A percentile compares a stretch with the other conserved stretches of the same genome.
Evolutionary conservation across 2,329 filamentous ascomycete species (phyloP).

Genomic region (Ophiocordyceps camponoti-rufipedis): DNA sequence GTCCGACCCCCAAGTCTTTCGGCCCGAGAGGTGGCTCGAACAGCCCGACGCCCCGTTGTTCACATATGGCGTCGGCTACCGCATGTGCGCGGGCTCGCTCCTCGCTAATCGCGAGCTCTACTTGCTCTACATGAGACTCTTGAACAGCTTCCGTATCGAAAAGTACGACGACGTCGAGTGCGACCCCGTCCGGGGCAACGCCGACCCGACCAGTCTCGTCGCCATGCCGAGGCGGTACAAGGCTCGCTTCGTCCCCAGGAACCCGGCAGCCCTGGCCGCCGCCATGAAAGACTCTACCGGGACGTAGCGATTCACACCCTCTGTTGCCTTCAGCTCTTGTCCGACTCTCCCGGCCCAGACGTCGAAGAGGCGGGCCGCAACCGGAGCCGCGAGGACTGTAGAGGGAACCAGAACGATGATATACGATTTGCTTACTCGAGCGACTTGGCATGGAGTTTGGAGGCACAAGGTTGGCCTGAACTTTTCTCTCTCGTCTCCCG

Average conservation of each 20-base stretch:
- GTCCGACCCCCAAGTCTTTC: conserved; percentile 5
- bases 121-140: conserved; percentile 40
- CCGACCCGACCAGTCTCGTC: conserved; percentile 43
- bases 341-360: background rate
- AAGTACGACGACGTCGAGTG: conserved; percentile 34
- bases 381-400: no score
- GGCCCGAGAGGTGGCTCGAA: conserved; percentile 6
- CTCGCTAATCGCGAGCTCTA: conserved; percentile 35
- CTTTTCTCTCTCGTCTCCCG: background rate
- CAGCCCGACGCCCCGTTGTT: conserved; percentile 45
- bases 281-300: background rate
- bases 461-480: background rate
- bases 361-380: no score
- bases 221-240: conserved; percentile 39
- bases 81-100: conserved; percentile 41
- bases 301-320: background rate
- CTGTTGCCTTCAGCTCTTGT: background rate
- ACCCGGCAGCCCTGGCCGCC: conserved; percentile 1
- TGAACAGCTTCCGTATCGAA: conserved; percentile 42
- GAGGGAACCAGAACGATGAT: no score
- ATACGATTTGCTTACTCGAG: background rate
- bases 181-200: conserved; percentile 39
- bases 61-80: conserved; percentile 46
- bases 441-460: background rate
- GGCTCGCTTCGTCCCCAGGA: conserved; percentile 36